Conservation (phyloP, 2,329 filamentous ascomycete species). For the Arthroderma sp. region DNA sequence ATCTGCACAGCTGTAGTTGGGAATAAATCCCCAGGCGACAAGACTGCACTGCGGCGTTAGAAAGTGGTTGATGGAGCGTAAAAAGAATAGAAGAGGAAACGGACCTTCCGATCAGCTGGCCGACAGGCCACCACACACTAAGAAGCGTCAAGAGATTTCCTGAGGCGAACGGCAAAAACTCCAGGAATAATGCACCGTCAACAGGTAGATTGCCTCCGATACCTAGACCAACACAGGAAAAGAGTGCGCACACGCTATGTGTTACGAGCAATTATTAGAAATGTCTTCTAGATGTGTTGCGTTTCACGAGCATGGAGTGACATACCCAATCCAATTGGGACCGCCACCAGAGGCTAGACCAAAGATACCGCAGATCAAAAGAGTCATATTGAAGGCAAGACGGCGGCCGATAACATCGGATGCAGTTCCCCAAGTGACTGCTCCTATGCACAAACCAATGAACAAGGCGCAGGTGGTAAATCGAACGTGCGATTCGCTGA, state of each 20-base stretch:
- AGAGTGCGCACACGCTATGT: conserved; percentile 43
- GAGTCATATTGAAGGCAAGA: conserved; percentile 67
- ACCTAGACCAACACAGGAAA: conserved; percentile 51
- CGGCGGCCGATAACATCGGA: conserved; percentile 68
- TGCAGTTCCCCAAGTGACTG: conserved; percentile 67
- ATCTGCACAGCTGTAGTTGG: conserved; percentile 44
- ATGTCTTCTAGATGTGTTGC: background rate
- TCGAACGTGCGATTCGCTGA: conserved; percentile 56
- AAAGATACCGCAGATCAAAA: conserved; percentile 62
- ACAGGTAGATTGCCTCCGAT: conserved; percentile 67
- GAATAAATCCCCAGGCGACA: conserved; percentile 64
- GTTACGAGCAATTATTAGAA: no score
- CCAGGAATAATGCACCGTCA: conserved; percentile 68
- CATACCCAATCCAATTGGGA: conserved; percentile 48
- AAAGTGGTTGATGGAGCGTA: background rate
- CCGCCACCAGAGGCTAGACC: conserved; percentile 57
- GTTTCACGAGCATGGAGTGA: conserved; percentile 2
- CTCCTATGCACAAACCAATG: conserved; percentile 62
- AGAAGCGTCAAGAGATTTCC: conserved; percentile 62
- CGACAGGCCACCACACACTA: conserved; percentile 79
- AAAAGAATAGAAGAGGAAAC: conserved; percentile 2
- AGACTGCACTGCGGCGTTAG: conserved; percentile 13
- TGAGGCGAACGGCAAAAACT: conserved; percentile 66
- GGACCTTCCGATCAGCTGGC: conserved; percentile 53
- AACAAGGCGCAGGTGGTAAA: conserved; percentile 72